Evolutionary conservation across 768 basidiomycete genomes (phyloP), one percentile per base, ranked within the genome.

Genomic region (Solioccasus polychromus): DNA sequence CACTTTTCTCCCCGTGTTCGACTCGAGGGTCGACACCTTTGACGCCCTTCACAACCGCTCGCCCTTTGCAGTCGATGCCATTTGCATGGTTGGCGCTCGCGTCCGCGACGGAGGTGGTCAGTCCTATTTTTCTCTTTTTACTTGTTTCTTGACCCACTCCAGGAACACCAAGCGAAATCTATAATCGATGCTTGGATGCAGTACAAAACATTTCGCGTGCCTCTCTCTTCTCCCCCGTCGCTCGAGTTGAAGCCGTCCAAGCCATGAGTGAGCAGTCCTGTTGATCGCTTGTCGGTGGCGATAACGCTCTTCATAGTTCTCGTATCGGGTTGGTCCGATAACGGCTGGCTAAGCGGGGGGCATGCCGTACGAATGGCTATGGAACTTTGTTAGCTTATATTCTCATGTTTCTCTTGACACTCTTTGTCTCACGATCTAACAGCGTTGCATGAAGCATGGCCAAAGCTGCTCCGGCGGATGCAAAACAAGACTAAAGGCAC

Each of bases 321-420:
- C 40, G 83, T 95, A 17, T 88, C 93, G 28, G 92, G 92, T 5
- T 97, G 92, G 87, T 92, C 90, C 15, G 91, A 94, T 54, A 91
- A 91, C 57, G 91, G 91, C n/a, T 94, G 92, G 92, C 65, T 96
- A 28, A 92, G 87, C 54, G 89, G 91, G 9, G 92, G 90, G 9
- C 94, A 96, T 68, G 94, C 94, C n/a, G 92, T 96, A 8, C 79
- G 93, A 40, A 93, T 97, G 90, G 93, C 91, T 31, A 83, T 96
- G 75, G 94, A 97, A 61, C 72, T 94, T 42, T 92, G 90, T 89
- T 60, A 63, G 82, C 66, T 42, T 20, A 8, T 26, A 50, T 24
- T 52, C 29, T 44, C 14, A 22, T 35, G 12, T 35, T 39, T 43
- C 10, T n/a, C n/a, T n/a, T 24, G 8, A 35, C 23, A 10, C 30